These are phyloP conservation scores for Coccomyxa sp. DNA, from an alignment of 139 green algal genomes.

Conservation along the genomic window DNA sequence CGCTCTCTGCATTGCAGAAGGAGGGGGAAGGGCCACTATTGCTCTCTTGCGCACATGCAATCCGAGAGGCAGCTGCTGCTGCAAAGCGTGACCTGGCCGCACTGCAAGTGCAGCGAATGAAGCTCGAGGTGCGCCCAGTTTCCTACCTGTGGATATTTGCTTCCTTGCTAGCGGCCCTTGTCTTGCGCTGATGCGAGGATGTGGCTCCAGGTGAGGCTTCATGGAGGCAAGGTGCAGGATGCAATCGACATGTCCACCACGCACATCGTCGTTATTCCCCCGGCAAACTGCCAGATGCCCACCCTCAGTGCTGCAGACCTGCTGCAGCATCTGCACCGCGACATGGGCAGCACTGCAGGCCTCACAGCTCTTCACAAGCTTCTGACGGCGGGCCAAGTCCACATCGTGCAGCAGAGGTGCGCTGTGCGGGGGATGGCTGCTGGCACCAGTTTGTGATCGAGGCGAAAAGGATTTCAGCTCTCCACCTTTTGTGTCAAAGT, in stretches of 20 bases:
- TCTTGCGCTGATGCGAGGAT: background rate
- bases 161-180: background rate
- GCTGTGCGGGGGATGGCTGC: background rate
- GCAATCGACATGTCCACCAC: background rate
- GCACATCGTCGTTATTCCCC: slow-evolving; percentile 1
- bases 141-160: background rate
- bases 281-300: background rate
- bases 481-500: background rate
- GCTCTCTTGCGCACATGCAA: too few species aligned
- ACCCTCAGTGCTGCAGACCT: background rate
- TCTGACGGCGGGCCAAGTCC: background rate
- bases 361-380: background rate
- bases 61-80: too few species aligned
- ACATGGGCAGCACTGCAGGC: background rate
- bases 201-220: slow-evolving; percentile 4
- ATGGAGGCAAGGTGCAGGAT: slow-evolving; percentile 5
- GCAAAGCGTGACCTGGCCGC: background rate
- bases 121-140: background rate
- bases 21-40: background rate
- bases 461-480: background rate
- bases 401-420: background rate
- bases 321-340: background rate
- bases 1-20: background rate
- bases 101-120: background rate
- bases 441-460: too few species aligned